Conservation (phyloP, 2,329 filamentous ascomycete genomes). For the Chrysosporium queenslandicum region DNA sequence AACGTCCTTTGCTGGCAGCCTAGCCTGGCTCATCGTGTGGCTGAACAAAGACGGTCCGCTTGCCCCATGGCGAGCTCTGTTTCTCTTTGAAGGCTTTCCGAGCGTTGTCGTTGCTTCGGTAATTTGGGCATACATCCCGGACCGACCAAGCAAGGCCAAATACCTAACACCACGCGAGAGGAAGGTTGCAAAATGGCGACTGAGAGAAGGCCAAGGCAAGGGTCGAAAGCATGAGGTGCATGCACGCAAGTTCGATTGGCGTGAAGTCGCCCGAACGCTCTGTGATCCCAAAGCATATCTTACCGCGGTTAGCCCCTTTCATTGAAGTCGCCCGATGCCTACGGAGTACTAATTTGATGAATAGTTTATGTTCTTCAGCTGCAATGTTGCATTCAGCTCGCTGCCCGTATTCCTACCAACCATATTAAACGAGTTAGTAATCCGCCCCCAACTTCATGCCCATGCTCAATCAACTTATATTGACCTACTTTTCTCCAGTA, state of each 20-base stretch:
- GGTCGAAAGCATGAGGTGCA: slow-evolving; percentile 26
- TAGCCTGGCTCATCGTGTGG: slow-evolving; percentile 67
- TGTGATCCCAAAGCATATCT: slow-evolving; percentile 62
- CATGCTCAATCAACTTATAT: slow-evolving; percentile 6
- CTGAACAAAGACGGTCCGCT: slow-evolving; percentile 56
- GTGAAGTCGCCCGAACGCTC: slow-evolving; percentile 51
- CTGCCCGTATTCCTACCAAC: slow-evolving; percentile 81
- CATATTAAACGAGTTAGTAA: slow-evolving; percentile 53
- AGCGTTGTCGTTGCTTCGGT: slow-evolving; percentile 63
- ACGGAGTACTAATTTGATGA: slow-evolving; percentile 3
- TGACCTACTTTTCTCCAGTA: too few species aligned
- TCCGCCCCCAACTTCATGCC: slow-evolving; percentile 14
- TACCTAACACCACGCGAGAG: slow-evolving; percentile 56
- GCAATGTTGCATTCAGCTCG: slow-evolving; percentile 79
- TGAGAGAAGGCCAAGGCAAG: slow-evolving; percentile 44
- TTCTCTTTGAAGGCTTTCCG: slow-evolving; percentile 76
- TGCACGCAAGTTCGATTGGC: slow-evolving; percentile 40
- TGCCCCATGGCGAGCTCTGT: slow-evolving; percentile 75
- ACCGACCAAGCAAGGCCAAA: slow-evolving; percentile 56
- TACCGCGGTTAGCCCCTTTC: slow-evolving; percentile 46
- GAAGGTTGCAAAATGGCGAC: slow-evolving; percentile 59
- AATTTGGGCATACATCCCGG: slow-evolving; percentile 66
- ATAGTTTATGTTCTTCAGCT: slow-evolving; percentile 68
- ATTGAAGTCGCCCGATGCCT: background rate
- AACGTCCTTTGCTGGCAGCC: slow-evolving; percentile 60